Percentiles rank a stretch among this genome's conserved stretches.
phyloP scores from a whole-genome alignment of 2,329 filamentous ascomycete genomes.

The Dothideomycetidae sp. region DNA sequence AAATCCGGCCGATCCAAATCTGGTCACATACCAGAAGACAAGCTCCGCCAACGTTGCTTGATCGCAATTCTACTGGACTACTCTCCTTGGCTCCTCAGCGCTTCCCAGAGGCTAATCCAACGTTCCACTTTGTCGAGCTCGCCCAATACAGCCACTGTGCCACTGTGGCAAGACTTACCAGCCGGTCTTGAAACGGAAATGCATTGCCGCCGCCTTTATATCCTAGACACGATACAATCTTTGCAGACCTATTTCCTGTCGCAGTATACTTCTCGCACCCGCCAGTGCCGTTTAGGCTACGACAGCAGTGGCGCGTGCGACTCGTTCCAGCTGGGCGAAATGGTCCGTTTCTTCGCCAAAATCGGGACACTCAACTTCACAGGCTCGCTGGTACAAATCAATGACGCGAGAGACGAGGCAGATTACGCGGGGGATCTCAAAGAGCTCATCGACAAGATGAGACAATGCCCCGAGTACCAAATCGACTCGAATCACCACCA shows the following conservation, averaged over 20 bases:
- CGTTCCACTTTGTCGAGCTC: constrained; percentile 25
- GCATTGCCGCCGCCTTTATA: constrained; percentile 48
- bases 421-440: constrained; percentile 47
- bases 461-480: constrained; percentile 58
- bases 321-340: constrained; percentile 65
- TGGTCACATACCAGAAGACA: constrained; percentile 42
- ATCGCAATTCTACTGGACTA: constrained; percentile 52
- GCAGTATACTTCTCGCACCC: constrained; percentile 51
- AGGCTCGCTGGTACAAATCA: constrained; percentile 24
- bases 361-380: constrained; percentile 46
- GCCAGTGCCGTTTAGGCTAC: constrained; percentile 61
- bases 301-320: constrained; percentile 59
- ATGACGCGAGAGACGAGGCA: constrained; percentile 25
- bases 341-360: constrained; percentile 54
- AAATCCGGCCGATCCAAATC: constrained; percentile 28
- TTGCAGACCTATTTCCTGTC: constrained; percentile 53
- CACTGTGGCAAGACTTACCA: constrained; percentile 61
- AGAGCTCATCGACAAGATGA: constrained; percentile 44
- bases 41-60: constrained; percentile 54
- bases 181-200: constrained; percentile 57
- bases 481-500: constrained; percentile 60
- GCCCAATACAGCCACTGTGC: constrained; percentile 24
- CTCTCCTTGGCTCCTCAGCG: constrained; percentile 43
- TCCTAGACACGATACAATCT: constrained; percentile 56
- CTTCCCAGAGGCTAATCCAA: constrained; percentile 52